phyloP scores from a whole-genome alignment of 2,329 filamentous ascomycete genomes.

The Cryphonectria japonica region DNA sequence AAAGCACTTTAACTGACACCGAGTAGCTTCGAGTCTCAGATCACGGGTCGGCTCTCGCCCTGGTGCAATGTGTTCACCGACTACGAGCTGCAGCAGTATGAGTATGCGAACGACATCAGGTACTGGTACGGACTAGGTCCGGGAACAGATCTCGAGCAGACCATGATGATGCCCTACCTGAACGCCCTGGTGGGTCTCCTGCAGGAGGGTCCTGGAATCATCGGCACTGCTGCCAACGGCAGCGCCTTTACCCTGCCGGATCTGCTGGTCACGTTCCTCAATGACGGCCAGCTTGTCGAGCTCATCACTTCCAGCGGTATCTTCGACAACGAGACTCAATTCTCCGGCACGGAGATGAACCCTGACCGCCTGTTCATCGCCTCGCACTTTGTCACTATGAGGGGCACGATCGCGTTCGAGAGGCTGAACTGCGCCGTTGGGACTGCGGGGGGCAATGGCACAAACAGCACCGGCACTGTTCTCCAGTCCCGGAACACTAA shows the following conservation, averaged over 20 bases:
- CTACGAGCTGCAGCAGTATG: slow-evolving; percentile 64
- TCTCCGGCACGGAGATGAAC: slow-evolving; percentile 53
- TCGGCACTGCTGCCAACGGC: slow-evolving; percentile 51
- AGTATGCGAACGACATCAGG: slow-evolving; percentile 69
- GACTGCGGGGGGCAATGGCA: slow-evolving; percentile 10
- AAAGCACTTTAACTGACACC: background rate
- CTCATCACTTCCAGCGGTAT: slow-evolving; percentile 62
- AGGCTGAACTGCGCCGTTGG: slow-evolving; percentile 54
- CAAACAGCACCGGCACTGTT: slow-evolving; percentile 11
- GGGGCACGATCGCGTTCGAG: slow-evolving; percentile 68
- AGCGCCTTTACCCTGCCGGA: slow-evolving; percentile 55
- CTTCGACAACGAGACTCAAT: slow-evolving; percentile 58
- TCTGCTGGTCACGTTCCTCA: slow-evolving; percentile 64
- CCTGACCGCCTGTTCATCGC: slow-evolving; percentile 56
- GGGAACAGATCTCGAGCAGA: slow-evolving; percentile 55
- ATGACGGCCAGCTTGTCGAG: slow-evolving; percentile 69
- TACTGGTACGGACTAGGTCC: slow-evolving; percentile 70
- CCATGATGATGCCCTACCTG: slow-evolving; percentile 66
- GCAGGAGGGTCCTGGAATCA: slow-evolving; percentile 53
- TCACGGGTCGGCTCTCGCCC: slow-evolving; percentile 62
- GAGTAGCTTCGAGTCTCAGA: slow-evolving; percentile 64
- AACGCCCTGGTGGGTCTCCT: slow-evolving; percentile 57
- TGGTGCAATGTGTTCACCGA: slow-evolving; percentile 67
- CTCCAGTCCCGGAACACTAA: slow-evolving; percentile 12
- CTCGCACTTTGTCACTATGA: slow-evolving; percentile 63